These are phyloP conservation scores for Alternaria longipes DNA, from an alignment of 2,329 filamentous ascomycete species.

Conservation along the genomic window DNA sequence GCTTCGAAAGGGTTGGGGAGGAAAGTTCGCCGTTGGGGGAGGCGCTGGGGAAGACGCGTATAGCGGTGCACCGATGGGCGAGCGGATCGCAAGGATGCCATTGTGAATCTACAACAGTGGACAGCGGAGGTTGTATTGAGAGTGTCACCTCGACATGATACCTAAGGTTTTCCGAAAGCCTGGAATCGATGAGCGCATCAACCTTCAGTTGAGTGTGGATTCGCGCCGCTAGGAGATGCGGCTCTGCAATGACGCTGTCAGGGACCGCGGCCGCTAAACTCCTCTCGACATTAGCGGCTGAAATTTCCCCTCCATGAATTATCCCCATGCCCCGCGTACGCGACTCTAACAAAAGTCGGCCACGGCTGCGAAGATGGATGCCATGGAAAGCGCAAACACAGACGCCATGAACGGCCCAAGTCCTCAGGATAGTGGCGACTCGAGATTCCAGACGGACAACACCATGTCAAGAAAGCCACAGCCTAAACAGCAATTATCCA, in stretches of 20 bases:
- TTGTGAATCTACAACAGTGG: constrained; percentile 18
- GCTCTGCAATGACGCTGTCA: constrained; percentile 33
- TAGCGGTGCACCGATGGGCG: constrained; percentile 49
- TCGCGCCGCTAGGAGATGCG: constrained; percentile 35
- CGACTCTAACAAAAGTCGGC: constrained; percentile 6
- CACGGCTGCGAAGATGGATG: constrained; percentile 32
- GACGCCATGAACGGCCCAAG: constrained; percentile 14
- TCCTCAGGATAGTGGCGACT: constrained; percentile 18
- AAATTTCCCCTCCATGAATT: constrained; percentile 26
- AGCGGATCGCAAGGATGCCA: constrained; percentile 43
- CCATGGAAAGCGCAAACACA: constrained; percentile 5
- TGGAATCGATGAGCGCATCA: constrained; percentile 6
- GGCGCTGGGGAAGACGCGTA: constrained; percentile 22
- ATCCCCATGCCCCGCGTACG: constrained; percentile 8
- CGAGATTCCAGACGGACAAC: constrained; percentile 45
- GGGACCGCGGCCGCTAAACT: constrained; percentile 25
- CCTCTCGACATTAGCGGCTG: constrained; percentile 13
- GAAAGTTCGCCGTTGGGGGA: constrained; percentile 52
- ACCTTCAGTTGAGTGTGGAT: constrained; percentile 17
- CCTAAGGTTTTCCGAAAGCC: constrained; percentile 1
- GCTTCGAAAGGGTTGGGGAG: constrained; percentile 56
- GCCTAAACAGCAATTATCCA: constrained; percentile 58
- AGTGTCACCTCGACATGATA: constrained; percentile 31
- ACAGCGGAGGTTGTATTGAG: not conserved
- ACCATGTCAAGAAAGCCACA: constrained; percentile 41